Conservation (phyloP, 495 filamentous ascomycete species). For the Cudoniella acicularis region DNA sequence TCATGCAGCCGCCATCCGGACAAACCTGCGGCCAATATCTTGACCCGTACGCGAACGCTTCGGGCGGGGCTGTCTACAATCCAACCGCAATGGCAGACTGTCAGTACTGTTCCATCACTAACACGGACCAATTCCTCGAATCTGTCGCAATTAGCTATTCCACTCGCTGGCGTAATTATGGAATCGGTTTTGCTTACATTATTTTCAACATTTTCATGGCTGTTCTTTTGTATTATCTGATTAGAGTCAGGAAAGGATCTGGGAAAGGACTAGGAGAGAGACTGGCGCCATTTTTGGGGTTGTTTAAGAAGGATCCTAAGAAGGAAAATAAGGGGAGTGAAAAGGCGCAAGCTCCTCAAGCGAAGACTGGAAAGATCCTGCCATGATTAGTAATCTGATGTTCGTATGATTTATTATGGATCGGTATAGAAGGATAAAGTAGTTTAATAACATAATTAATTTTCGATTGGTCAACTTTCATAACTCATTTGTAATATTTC, state of each 20-base stretch:
- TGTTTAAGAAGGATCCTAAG: constrained; percentile 24
- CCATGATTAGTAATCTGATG: background rate
- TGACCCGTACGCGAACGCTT: constrained; percentile 37
- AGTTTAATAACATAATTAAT: too few relatives aligned
- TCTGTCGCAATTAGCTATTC: constrained; percentile 45
- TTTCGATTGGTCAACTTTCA: too few relatives aligned
- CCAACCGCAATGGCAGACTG: constrained; percentile 50
- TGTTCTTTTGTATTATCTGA: constrained; percentile 72
- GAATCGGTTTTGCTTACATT: constrained; percentile 57
- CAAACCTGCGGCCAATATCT: constrained; percentile 57
- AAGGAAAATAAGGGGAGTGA: constrained; percentile 13
- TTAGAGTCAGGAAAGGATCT: constrained; percentile 67
- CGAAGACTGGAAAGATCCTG: background rate
- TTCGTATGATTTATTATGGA: background rate
- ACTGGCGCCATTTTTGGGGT: constrained; percentile 10
- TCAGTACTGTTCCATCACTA: constrained; percentile 52
- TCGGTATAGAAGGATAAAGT: background rate
- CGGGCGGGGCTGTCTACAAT: constrained; percentile 54
- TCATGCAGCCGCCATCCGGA: constrained; percentile 50
- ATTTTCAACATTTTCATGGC: constrained; percentile 73
- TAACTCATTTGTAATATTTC: too few relatives aligned
- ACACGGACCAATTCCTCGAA: constrained; percentile 63
- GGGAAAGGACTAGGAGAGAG: constrained; percentile 34
- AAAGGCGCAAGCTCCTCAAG: constrained; percentile 16
- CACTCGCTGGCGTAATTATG: constrained; percentile 33